phyloP scores from a whole-genome alignment of 2,329 filamentous ascomycete species.

The Clonostachys solani region DNA sequence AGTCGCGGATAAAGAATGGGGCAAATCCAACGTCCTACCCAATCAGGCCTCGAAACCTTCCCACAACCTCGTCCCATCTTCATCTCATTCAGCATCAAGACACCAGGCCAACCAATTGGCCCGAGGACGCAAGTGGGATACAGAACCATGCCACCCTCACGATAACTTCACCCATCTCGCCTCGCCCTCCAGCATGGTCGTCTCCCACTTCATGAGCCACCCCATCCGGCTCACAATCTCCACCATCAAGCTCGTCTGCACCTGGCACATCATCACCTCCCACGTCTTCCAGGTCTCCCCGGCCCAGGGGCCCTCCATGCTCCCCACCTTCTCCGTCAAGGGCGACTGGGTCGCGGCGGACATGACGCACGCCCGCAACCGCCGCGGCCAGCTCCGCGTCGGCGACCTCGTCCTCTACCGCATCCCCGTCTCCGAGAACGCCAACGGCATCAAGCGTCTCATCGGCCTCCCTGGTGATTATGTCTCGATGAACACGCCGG shows the following conservation, averaged over 20 bases:
- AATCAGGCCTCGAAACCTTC: no score
- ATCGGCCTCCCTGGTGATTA: slow-evolving; percentile 74
- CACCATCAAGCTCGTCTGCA: slow-evolving; percentile 16
- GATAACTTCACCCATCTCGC: no score
- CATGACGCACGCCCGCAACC: slow-evolving; percentile 64
- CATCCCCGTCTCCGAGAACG: slow-evolving; percentile 62
- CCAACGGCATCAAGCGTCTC: slow-evolving; percentile 72
- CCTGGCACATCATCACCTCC: slow-evolving; percentile 10
- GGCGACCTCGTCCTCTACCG: slow-evolving; percentile 81
- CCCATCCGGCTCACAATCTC: slow-evolving; percentile 28
- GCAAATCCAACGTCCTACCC: no score
- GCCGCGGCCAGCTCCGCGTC: slow-evolving; percentile 62
- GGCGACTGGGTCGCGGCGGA: slow-evolving; percentile 69
- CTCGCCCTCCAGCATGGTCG: neutral
- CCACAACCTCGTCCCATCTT: no score
- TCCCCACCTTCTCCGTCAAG: slow-evolving; percentile 70
- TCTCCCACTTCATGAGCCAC: slow-evolving; percentile 24
- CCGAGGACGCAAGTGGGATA: no score
- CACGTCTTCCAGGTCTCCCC: slow-evolving; percentile 56
- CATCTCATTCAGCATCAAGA: no score
- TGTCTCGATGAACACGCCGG: slow-evolving; percentile 62
- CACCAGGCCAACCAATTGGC: no score
- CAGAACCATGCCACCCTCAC: no score
- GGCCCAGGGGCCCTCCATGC: slow-evolving; percentile 78
- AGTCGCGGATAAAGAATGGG: no score